A percentile compares a stretch with the other conserved stretches of the same genome.
Evolutionary conservation across 2,329 filamentous ascomycete genomes (phyloP).

Genomic region (Diaporthe ampelina): DNA sequence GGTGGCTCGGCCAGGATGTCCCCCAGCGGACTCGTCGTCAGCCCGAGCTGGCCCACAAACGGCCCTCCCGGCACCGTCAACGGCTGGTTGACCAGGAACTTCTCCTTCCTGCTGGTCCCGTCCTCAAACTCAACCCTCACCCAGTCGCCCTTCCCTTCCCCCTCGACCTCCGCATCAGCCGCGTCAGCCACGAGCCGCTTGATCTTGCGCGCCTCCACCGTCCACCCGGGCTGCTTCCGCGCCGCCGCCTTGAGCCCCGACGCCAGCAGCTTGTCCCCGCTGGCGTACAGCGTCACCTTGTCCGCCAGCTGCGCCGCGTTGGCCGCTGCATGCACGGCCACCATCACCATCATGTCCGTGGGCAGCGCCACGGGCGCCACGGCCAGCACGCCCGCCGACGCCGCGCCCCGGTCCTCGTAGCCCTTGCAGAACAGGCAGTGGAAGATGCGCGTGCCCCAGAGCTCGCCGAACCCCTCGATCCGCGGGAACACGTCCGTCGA

Average conservation of each 20-base stretch:
- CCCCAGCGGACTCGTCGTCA: constrained; percentile 11
- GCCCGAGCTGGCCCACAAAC: constrained; percentile 35
- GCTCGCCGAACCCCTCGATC: constrained; percentile 66
- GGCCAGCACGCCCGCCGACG: constrained; percentile 62
- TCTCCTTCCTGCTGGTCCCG: constrained; percentile 26
- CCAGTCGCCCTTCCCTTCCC: neutral
- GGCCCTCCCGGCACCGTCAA: constrained; percentile 23
- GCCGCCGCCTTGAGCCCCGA: constrained; percentile 10
- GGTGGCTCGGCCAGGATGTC: constrained; percentile 31
- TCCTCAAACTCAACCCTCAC: constrained; percentile 28
- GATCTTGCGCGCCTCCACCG: constrained; percentile 26
- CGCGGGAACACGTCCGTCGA: constrained; percentile 63
- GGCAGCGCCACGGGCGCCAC: constrained; percentile 45
- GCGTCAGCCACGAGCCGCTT: neutral
- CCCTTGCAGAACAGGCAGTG: constrained; percentile 74
- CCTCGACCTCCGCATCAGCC: neutral
- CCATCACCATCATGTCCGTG: constrained; percentile 6
- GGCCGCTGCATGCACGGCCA: constrained; percentile 6
- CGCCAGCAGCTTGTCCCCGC: constrained; percentile 28
- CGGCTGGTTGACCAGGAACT: constrained; percentile 34
- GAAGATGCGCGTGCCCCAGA: constrained; percentile 64
- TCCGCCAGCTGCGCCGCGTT: constrained; percentile 27
- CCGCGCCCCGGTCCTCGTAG: constrained; percentile 66
- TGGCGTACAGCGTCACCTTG: constrained; percentile 26
- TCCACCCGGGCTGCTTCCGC: constrained; percentile 19